phyloP scores from a whole-genome alignment of 2,329 filamentous ascomycete species.

The Knufia fluminis region DNA sequence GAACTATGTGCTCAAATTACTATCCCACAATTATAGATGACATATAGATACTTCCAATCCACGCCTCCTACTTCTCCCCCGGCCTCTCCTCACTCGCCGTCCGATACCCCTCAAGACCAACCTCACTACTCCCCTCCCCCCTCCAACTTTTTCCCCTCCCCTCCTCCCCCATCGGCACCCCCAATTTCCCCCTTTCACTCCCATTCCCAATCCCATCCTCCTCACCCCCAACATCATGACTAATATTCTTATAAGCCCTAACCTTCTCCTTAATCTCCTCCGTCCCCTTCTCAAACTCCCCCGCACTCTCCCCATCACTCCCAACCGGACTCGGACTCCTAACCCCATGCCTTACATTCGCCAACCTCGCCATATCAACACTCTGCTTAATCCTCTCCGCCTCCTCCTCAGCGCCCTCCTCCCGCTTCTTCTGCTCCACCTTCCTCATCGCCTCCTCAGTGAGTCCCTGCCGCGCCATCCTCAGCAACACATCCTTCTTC shows the following conservation, averaged over 20 bases:
- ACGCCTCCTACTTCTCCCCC: too few species aligned
- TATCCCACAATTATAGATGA: too few species aligned
- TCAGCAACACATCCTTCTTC: slow-evolving; percentile 77
- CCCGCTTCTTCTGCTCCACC: slow-evolving; percentile 21
- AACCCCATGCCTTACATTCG: slow-evolving; percentile 5
- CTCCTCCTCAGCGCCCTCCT: slow-evolving; percentile 12
- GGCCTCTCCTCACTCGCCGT: too few species aligned
- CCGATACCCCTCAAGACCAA: too few species aligned
- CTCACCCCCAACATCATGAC: not conserved
- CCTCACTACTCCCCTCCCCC: too few species aligned
- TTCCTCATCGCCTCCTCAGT: slow-evolving; percentile 57
- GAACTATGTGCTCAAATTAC: too few species aligned
- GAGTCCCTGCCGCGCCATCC: slow-evolving; percentile 66
- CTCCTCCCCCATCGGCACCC: not conserved
- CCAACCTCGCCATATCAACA: not conserved
- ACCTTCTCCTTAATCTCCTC: slow-evolving; percentile 7
- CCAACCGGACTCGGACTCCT: not conserved
- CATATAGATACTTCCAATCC: too few species aligned
- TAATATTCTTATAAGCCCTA: not conserved
- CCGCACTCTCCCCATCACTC: not conserved
- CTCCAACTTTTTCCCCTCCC: not conserved
- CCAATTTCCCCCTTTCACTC: not conserved
- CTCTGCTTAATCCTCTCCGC: slow-evolving; percentile 7
- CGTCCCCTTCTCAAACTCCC: not conserved
- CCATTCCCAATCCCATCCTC: not conserved